Evolutionary conservation across 495 filamentous ascomycete genomes (phyloP).

Genomic region (Sordaria brevicollis): DNA sequence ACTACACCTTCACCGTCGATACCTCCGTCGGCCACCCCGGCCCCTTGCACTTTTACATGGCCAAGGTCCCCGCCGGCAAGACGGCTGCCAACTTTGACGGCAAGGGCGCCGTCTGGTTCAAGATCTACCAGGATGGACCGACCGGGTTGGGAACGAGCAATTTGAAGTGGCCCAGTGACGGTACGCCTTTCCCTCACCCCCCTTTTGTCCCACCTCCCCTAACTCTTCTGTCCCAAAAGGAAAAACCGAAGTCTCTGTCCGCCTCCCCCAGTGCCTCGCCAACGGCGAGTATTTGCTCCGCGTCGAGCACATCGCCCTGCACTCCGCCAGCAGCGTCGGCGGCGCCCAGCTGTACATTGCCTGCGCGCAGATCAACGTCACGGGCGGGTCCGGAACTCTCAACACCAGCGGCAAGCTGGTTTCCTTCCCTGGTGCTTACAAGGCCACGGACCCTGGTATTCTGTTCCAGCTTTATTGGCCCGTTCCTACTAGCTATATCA

Average conservation of each 20-base stretch:
- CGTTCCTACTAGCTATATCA: constrained; percentile 21
- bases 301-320: constrained; percentile 47
- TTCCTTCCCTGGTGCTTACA: constrained; percentile 36
- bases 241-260: constrained; percentile 28
- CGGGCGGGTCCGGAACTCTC: constrained; percentile 27
- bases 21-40: constrained; percentile 32
- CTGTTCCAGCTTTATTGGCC: constrained; percentile 37
- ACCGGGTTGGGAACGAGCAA: constrained; percentile 18
- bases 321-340: constrained; percentile 29
- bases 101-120: constrained; percentile 30
- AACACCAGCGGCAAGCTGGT: constrained; percentile 25
- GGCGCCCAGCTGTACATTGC: constrained; percentile 47
- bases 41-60: constrained; percentile 36
- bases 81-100: constrained; percentile 36
- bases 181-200: constrained; percentile 11
- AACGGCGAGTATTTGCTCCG: constrained; percentile 50
- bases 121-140: constrained; percentile 36
- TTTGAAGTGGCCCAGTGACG: constrained; percentile 34
- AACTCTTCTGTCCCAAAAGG: neutral
- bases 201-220: neutral
- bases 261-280: constrained; percentile 35
- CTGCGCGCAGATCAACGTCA: constrained; percentile 35
- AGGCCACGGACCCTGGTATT: constrained; percentile 33
- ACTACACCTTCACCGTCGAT: constrained; percentile 36
- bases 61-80: constrained; percentile 30